These are phyloP conservation scores for Drosera capensis DNA, from an alignment of 148 eudicot genomes.

Conservation along the genomic window DNA sequence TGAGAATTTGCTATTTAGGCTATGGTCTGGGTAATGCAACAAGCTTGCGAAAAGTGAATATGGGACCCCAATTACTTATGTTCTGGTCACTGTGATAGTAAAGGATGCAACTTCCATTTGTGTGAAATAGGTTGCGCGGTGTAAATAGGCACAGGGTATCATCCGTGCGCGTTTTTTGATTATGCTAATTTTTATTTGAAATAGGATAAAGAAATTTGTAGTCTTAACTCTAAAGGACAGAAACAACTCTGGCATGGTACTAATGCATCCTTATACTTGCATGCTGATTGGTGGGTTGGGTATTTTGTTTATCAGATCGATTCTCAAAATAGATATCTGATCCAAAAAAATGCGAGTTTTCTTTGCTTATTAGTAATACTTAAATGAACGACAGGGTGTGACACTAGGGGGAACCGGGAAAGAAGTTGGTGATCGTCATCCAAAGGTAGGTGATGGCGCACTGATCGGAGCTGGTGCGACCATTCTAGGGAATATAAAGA, in stretches of 20 bases:
- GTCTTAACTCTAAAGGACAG: no score
- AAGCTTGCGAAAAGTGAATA: neutral
- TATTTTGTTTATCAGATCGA: neutral
- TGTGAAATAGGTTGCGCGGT: neutral
- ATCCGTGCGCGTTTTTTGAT: no score
- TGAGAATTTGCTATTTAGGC: neutral
- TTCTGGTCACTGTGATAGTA: neutral
- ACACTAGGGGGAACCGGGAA: slow-evolving; percentile 57
- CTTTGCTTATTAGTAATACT: neutral
- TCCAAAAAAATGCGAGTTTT: no score
- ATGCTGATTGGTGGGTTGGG: no score
- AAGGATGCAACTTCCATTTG: neutral
- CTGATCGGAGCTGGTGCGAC: slow-evolving; percentile 49
- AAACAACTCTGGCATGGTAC: no score
- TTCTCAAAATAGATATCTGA: no score
- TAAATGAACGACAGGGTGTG: slow-evolving; percentile 30
- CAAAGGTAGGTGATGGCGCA: slow-evolving; percentile 51
- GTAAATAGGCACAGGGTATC: no score
- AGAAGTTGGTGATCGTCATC: slow-evolving; percentile 51
- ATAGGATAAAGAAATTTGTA: no score
- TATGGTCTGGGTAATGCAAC: neutral
- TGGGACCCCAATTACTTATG: neutral
- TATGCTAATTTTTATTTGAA: no score
- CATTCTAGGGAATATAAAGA: slow-evolving; percentile 39
- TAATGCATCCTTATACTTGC: no score